Evolutionary conservation across 176 grass and related monocot species (phyloP).

Genomic region (Eragrostis curvula): DNA sequence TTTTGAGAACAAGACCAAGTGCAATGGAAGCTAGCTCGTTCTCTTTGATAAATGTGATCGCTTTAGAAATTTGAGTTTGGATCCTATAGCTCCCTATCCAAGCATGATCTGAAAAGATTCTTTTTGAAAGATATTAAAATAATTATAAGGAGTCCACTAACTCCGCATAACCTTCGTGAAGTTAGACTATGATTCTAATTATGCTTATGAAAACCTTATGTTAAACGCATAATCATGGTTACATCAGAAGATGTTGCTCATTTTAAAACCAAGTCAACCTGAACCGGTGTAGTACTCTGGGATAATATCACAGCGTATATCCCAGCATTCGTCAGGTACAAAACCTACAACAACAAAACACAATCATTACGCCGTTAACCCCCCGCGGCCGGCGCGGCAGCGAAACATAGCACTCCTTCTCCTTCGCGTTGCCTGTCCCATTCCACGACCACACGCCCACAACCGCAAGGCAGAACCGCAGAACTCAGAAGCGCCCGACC

Average conservation of each 20-base stretch:
- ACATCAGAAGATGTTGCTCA: neutral
- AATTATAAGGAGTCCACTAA: too few relatives aligned
- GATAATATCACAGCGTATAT: too few relatives aligned
- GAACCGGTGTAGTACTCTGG: neutral
- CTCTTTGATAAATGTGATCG: too few relatives aligned
- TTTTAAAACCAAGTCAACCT: neutral
- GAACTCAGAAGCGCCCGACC: neutral
- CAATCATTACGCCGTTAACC: neutral
- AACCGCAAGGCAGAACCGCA: neutral
- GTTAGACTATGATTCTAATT: too few relatives aligned
- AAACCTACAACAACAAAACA: neutral
- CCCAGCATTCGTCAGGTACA: neutral
- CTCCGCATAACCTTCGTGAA: too few relatives aligned
- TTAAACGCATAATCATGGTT: neutral
- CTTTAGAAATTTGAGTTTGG: too few relatives aligned
- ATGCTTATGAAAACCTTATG: neutral
- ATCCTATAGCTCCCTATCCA: too few relatives aligned
- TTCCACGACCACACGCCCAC: neutral
- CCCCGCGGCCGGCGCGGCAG: neutral
- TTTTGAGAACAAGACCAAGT: too few relatives aligned
- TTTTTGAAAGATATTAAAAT: too few relatives aligned
- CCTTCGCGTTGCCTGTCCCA: neutral
- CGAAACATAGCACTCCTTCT: neutral
- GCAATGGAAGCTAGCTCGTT: too few relatives aligned
- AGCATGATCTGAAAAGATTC: too few relatives aligned